These are phyloP conservation scores for Pyronema domesticum DNA, from an alignment of 495 filamentous ascomycete species.

Conservation along the genomic window DNA sequence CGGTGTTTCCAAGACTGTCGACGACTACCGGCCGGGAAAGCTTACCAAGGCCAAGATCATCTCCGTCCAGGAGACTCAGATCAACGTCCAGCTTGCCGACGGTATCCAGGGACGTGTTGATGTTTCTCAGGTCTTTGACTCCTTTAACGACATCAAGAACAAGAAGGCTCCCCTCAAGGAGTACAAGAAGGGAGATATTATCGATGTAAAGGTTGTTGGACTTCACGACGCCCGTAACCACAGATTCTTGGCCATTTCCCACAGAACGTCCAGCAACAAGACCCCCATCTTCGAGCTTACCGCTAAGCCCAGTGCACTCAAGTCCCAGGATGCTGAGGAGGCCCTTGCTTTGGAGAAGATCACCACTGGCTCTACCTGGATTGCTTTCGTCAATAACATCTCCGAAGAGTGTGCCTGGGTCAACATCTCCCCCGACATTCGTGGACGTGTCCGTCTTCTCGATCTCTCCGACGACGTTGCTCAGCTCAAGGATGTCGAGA, in stretches of 20 bases:
- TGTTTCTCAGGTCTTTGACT: slow-evolving; percentile 72
- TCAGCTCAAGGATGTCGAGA: slow-evolving; percentile 51
- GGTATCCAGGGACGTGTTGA: slow-evolving; percentile 83
- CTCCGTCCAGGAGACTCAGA: slow-evolving; percentile 69
- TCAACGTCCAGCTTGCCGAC: slow-evolving; percentile 80
- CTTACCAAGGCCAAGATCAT: slow-evolving; percentile 60
- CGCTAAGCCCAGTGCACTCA: slow-evolving; percentile 49
- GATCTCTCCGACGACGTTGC: slow-evolving; percentile 77
- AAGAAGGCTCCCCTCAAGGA: slow-evolving; percentile 55
- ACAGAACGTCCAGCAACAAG: slow-evolving; percentile 46
- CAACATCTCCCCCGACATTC: slow-evolving; percentile 75
- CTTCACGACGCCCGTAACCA: slow-evolving; percentile 80
- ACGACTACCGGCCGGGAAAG: slow-evolving; percentile 56
- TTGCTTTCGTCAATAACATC: slow-evolving; percentile 81
- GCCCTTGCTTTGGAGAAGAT: slow-evolving; percentile 58
- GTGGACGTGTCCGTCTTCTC: slow-evolving; percentile 59
- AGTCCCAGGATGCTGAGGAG: slow-evolving; percentile 26
- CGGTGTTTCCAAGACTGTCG: slow-evolving; percentile 39
- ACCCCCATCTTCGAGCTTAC: slow-evolving; percentile 72
- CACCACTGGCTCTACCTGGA: slow-evolving; percentile 44
- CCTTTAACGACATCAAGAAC: slow-evolving; percentile 68
- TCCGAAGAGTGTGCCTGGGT: slow-evolving; percentile 64
- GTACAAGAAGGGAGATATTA: slow-evolving; percentile 50
- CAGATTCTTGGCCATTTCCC: slow-evolving; percentile 77
- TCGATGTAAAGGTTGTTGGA: slow-evolving; percentile 64